A percentile compares a stretch with the other conserved stretches of the same genome.
Evolutionary conservation across 148 eudicot genomes (phyloP).

Genomic region (Rheum nobile): DNA sequence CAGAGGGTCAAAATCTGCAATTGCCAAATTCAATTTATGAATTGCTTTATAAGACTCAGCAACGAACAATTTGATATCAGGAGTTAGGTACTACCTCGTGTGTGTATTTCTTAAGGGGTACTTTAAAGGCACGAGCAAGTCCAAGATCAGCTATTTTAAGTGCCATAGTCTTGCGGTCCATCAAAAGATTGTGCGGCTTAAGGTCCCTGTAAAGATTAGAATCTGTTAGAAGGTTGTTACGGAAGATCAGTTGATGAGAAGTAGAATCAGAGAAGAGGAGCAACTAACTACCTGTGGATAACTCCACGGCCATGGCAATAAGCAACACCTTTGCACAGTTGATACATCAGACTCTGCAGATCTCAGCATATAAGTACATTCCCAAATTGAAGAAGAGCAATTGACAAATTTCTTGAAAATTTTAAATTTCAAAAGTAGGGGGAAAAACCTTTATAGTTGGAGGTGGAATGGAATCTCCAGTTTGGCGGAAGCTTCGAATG

Average conservation of each 20-base stretch:
- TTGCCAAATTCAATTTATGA: background rate
- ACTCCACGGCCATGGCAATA: constrained; percentile 96
- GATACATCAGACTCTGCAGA: constrained; percentile 84
- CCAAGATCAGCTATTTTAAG: constrained; percentile 97
- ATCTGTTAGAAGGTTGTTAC: background rate
- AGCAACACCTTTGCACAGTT: constrained; percentile 94
- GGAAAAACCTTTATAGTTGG: constrained; percentile 46
- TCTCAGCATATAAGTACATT: background rate
- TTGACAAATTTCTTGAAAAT: background rate
- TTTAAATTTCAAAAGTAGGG: background rate
- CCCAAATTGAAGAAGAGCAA: background rate
- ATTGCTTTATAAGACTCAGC: background rate
- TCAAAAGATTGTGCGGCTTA: constrained; percentile 95
- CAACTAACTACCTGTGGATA: constrained; percentile 48
- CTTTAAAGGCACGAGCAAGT: constrained; percentile 70
- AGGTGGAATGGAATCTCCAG: constrained; percentile 47
- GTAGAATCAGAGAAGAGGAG: background rate
- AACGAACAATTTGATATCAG: background rate
- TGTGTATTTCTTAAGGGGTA: constrained; percentile 91
- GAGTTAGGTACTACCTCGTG: constrained; percentile 74
- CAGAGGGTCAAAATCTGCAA: constrained; percentile 85
- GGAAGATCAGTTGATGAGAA: background rate
- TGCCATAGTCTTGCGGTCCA: constrained; percentile 65
- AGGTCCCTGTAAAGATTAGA: constrained; percentile 48
- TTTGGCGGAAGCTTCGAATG: constrained; percentile 60